Conservation (phyloP, 768 basidiomycete genomes). For the Podaxis sp. region DNA sequence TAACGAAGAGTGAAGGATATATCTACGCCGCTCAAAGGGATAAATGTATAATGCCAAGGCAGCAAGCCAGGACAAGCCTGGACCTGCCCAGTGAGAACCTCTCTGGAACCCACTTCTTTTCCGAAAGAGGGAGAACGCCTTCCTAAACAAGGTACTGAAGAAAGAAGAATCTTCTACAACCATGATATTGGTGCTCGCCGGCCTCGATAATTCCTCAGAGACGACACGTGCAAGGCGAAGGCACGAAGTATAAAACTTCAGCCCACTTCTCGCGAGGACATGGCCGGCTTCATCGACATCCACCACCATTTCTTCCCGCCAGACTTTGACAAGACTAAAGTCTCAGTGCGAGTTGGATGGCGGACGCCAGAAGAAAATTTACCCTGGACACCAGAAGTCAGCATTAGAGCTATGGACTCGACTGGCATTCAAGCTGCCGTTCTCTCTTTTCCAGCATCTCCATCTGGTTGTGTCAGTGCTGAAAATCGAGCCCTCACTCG, state of each 20-base stretch:
- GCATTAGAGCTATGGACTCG: conserved; percentile 62
- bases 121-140: conserved; percentile 10
- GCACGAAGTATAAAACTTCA: conserved; percentile 5
- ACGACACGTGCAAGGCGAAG: conserved; percentile 4
- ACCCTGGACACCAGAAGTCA: conserved; percentile 61
- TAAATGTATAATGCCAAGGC: not conserved
- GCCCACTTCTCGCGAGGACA: not conserved
- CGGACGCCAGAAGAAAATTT: conserved; percentile 59
- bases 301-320: conserved; percentile 76
- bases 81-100: not conserved
- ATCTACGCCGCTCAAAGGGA: not conserved
- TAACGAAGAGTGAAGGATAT: conserved; percentile 9
- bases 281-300: conserved; percentile 52
- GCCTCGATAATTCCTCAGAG: not conserved
- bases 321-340: conserved; percentile 43
- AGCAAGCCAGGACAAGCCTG: not conserved
- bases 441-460: conserved; percentile 63
- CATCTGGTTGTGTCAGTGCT: conserved; percentile 32
- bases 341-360: conserved; percentile 54
- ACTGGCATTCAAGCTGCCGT: conserved; percentile 58
- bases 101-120: not conserved
- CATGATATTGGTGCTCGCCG: not conserved
- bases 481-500: conserved; percentile 43
- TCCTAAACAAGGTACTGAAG: conserved; percentile 1
- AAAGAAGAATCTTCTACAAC: not conserved